Base-by-base conservation (phyloP, 2,329 filamentous ascomycete genomes). In the Beauveria medogensis region DNA sequence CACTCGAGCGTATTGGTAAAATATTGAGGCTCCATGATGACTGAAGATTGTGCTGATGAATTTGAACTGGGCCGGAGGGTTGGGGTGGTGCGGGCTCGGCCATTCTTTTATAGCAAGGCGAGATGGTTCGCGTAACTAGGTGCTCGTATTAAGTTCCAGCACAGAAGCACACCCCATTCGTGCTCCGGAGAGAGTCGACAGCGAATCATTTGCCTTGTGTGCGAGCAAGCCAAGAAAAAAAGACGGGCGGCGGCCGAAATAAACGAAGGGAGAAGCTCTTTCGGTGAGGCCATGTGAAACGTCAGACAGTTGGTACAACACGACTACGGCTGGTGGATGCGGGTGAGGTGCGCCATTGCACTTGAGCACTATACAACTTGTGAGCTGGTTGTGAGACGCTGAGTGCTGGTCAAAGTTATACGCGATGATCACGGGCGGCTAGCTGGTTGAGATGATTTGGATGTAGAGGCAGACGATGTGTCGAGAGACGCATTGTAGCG, bases 221-320 rank as follows among this genome's bases (percentile, higher is more conserved):
- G 26, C 28, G 26, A 41, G 34, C 7, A 51, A 48, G 16, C 1
- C 10, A 14, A 9, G 22, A 24, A 24, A 22, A 22, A 0, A 20
- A 24, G 7, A 43, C 43, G 37, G 9, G 30, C 3, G 18, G 37
- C 48, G 34, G 26, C 37, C 47, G 37, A 20, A 58, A 16, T 22
- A 59, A 53, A 53, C 37, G n/a, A n/a, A 34, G 26, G 28, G 14
- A 51, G 18, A n/a, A 14, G 12, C 2, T 26, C 24, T 3, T 22
- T 53, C 56, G 56, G 56, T 53, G 41, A 53, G 30, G 56, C 40
- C 50, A 46, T 52, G 56, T 59, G 48, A 53, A 52, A 59, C 56
- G 37, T 59, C 55, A 18, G 41, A 14, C 10, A 34, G 3, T 37
- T 34, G 24, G 56, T 59, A 40, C 24, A 18, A 59, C 56, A 24